phyloP scores from a whole-genome alignment of 164 flowering plant genomes.

The Annona cherimola region DNA sequence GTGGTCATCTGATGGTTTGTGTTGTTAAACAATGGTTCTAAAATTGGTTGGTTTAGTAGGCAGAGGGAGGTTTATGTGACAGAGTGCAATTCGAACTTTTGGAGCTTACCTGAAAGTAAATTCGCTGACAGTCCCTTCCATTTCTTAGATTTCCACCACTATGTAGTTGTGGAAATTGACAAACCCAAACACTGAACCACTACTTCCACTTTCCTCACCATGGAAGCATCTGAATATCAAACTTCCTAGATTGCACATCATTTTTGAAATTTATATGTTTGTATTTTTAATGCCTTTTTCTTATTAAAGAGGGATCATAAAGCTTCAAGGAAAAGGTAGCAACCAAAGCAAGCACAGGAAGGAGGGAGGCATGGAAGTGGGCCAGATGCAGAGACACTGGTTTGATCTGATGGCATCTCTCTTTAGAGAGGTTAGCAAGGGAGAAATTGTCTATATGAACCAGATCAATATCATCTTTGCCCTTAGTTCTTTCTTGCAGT shows the following conservation, averaged over 20 bases:
- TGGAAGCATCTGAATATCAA: no score
- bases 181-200: constrained; percentile 1
- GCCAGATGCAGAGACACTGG: constrained; percentile 54
- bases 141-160: constrained; percentile 8
- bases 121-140: constrained; percentile 14
- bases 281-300: background rate
- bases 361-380: constrained; percentile 40
- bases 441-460: background rate
- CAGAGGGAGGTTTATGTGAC: no score
- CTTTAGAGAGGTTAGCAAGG: constrained; percentile 48
- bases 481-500: no score
- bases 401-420: constrained; percentile 46
- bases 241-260: no score
- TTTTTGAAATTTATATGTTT: background rate
- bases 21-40: no score
- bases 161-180: background rate
- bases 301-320: background rate
- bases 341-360: constrained; percentile 2
- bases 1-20: no score
- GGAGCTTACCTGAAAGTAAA: background rate
- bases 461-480: no score
- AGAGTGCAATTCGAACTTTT: no score
- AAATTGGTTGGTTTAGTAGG: no score
- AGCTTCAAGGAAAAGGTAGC: background rate
- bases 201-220: no score